Percentiles rank a stretch among this genome's conserved stretches.
Evolutionary conservation across 768 basidiomycete species (phyloP).

Genomic region (Agaricus blazei): DNA sequence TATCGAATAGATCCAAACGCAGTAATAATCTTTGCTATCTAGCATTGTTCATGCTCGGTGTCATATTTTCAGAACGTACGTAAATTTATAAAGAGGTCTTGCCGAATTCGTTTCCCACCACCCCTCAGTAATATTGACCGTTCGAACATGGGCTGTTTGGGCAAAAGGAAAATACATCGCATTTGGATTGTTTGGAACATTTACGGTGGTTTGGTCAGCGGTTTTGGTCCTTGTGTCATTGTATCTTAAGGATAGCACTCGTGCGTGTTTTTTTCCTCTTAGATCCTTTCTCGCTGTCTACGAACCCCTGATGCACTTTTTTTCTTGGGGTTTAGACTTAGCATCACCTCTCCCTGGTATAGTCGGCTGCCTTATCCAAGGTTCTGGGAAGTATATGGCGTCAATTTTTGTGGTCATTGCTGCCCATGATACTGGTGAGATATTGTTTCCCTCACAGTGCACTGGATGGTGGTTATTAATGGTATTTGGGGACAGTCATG

Average conservation of each 20-base stretch:
- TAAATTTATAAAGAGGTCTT: no score
- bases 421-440: neutral
- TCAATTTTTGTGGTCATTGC: neutral
- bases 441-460: neutral
- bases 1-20: no score
- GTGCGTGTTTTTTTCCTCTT: neutral
- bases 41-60: no score
- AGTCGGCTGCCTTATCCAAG: neutral
- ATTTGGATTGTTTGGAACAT: neutral
- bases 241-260: neutral
- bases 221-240: neutral
- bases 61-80: no score
- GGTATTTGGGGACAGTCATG: neutral
- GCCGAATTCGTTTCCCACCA: no score
- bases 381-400: neutral
- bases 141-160: conserved; percentile 1
- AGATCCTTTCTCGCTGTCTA: no score
- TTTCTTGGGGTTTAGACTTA: neutral
- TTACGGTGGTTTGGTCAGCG: neutral
- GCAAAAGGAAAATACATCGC: neutral
- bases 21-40: no score
- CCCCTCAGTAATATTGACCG: neutral
- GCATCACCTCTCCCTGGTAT: neutral
- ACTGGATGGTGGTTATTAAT: neutral
- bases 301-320: neutral